Evolutionary conservation across 805 yeast species (phyloP).

Genomic region (Phaffomyces thermotolerans): DNA sequence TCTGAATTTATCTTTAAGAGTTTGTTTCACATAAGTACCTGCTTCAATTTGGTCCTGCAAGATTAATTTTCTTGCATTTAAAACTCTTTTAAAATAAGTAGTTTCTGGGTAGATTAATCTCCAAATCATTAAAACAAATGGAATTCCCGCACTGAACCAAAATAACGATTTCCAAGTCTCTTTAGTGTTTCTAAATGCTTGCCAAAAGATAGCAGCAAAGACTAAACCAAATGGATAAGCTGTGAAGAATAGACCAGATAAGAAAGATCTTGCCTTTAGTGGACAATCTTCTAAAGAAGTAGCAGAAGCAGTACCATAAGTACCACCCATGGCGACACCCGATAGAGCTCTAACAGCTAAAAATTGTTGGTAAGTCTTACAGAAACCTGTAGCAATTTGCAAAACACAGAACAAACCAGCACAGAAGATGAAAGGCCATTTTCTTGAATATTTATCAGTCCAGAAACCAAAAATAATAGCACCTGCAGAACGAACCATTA

Average conservation of each 20-base stretch:
- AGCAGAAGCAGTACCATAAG: conserved; percentile 38
- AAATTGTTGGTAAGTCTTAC: conserved; percentile 47
- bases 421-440: conserved; percentile 57
- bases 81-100: conserved; percentile 34
- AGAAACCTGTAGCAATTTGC: conserved; percentile 63
- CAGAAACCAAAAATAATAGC: conserved; percentile 59
- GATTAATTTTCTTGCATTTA: conserved; percentile 24
- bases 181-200: conserved; percentile 45
- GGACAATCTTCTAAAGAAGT: conserved; percentile 59
- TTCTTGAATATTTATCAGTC: conserved; percentile 59
- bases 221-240: conserved; percentile 63
- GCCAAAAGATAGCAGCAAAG: conserved; percentile 53
- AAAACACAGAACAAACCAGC: conserved; percentile 43
- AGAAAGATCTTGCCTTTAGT: conserved; percentile 48
- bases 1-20: conserved; percentile 15
- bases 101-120: conserved; percentile 56
- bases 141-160: conserved; percentile 67
- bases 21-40: conserved; percentile 23
- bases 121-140: conserved; percentile 50
- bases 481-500: conserved; percentile 67
- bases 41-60: conserved; percentile 22
- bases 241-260: conserved; percentile 53
- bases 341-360: conserved; percentile 56
- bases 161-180: conserved; percentile 64
- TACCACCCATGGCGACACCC: conserved; percentile 51